Percentiles rank a stretch among this genome's conserved stretches.
These are phyloP conservation scores for Kodamaea hsintzibuensis DNA, from an alignment of 805 yeast genomes.

Conservation along the genomic window DNA sequence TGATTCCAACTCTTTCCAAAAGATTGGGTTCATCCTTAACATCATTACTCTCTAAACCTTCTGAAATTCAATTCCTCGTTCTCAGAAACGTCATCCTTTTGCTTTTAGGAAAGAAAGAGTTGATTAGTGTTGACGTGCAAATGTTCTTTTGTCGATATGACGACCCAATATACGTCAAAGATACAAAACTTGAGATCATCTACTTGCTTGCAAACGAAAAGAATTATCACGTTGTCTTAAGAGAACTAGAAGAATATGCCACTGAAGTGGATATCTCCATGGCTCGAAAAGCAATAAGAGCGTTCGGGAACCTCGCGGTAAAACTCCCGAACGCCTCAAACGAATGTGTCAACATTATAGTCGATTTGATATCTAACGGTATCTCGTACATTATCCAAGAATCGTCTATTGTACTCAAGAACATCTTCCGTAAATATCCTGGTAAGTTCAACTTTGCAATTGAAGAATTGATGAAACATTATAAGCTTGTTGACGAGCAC, in stretches of 20 bases:
- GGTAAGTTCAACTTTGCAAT: constrained; percentile 43
- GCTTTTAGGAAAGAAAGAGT: constrained; percentile 61
- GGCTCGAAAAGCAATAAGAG: constrained; percentile 84
- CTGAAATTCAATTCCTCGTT: constrained; percentile 82
- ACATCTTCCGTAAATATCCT: constrained; percentile 77
- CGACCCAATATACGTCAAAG: constrained; percentile 86
- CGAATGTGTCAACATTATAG: constrained; percentile 62
- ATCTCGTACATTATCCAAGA: constrained; percentile 80
- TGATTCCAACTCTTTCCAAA: constrained; percentile 54
- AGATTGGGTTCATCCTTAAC: constrained; percentile 69
- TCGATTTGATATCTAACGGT: constrained; percentile 61
- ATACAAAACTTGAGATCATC: constrained; percentile 85
- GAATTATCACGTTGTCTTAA: constrained; percentile 61
- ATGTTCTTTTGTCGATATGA: constrained; percentile 80
- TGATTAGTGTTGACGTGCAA: constrained; percentile 67
- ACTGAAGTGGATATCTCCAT: constrained; percentile 83
- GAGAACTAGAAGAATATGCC: constrained; percentile 83
- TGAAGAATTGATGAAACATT: constrained; percentile 29
- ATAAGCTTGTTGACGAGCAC: constrained; percentile 60
- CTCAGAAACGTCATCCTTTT: constrained; percentile 78
- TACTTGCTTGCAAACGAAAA: constrained; percentile 70
- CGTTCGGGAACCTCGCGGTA: constrained; percentile 86
- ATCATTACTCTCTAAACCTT: constrained; percentile 68
- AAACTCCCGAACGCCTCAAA: constrained; percentile 64
- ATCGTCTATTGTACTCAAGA: constrained; percentile 70